These are phyloP conservation scores for Polyporus arcularius DNA, from an alignment of 768 basidiomycete species.

Conservation along the genomic window DNA sequence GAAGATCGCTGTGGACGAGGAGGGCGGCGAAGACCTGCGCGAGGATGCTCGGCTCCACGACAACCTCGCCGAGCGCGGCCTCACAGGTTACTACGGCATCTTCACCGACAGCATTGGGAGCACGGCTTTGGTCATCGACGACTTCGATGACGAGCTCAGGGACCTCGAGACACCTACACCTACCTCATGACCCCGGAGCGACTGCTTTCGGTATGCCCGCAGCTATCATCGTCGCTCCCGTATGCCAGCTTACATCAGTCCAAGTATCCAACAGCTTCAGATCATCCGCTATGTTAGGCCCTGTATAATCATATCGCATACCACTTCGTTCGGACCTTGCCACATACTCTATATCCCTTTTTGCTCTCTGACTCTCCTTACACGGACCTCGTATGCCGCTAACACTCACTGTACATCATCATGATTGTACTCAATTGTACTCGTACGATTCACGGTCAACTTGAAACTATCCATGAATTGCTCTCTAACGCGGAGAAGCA, in stretches of 20 bases:
- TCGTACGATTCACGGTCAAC: not conserved
- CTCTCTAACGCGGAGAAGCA: too few species aligned
- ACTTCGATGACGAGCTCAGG: conserved; percentile 11
- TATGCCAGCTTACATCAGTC: too few species aligned
- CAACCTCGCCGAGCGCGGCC: conserved; percentile 14
- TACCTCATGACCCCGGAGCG: not conserved
- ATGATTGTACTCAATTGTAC: too few species aligned
- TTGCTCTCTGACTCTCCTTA: too few species aligned
- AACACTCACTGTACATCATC: too few species aligned
- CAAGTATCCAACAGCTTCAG: too few species aligned
- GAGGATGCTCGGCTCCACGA: conserved; percentile 18
- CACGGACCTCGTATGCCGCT: too few species aligned
- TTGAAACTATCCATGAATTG: not conserved
- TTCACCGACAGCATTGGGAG: conserved; percentile 17
- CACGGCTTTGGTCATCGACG: conserved; percentile 18
- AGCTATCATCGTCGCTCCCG: not conserved
- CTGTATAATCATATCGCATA: too few species aligned
- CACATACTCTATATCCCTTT: too few species aligned
- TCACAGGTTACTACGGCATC: conserved; percentile 16
- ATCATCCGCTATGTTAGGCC: too few species aligned
- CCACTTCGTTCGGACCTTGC: too few species aligned
- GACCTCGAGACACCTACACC: not conserved
- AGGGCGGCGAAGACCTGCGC: conserved; percentile 19
- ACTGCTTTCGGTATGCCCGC: not conserved
- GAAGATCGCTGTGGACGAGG: conserved; percentile 20